These are phyloP conservation scores for Verbascum thapsus DNA, from an alignment of 257 asterid genomes.

Conservation along the genomic window DNA sequence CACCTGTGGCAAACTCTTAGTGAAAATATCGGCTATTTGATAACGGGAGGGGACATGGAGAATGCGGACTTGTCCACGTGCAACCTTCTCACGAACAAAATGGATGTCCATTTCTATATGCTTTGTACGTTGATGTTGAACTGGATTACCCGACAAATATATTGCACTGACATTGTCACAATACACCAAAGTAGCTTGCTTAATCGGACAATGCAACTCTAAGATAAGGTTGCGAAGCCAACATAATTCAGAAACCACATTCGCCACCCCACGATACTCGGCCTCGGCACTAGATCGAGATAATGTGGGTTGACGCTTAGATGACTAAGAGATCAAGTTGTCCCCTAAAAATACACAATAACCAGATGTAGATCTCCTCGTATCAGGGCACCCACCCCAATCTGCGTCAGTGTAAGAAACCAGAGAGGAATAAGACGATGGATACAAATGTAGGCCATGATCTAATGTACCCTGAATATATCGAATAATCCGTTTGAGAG, in stretches of 20 bases:
- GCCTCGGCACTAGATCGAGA: constrained; percentile 8
- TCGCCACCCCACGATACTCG: constrained; percentile 1
- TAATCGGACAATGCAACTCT: background rate
- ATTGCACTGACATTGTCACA: constrained; percentile 2
- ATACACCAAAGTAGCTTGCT: constrained; percentile 2
- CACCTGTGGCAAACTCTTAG: too few species aligned
- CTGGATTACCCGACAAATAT: too few species aligned
- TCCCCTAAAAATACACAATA: constrained; percentile 5
- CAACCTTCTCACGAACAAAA: constrained; percentile 7
- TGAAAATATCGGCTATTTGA: too few species aligned
- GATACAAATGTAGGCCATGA: background rate
- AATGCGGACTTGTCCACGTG: background rate
- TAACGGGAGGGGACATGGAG: too few species aligned
- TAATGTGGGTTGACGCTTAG: background rate
- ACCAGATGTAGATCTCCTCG: background rate
- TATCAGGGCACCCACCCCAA: background rate
- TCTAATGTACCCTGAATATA: background rate
- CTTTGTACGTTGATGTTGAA: too few species aligned
- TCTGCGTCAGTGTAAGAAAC: background rate
- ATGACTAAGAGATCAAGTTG: background rate
- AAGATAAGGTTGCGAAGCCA: background rate
- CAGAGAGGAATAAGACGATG: background rate
- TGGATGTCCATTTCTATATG: constrained; percentile 7
- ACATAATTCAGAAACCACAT: background rate
- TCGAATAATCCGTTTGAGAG: background rate